phyloP scores from a whole-genome alignment of 352 stramenopile genomes.

The Thraustotheca clavata region DNA sequence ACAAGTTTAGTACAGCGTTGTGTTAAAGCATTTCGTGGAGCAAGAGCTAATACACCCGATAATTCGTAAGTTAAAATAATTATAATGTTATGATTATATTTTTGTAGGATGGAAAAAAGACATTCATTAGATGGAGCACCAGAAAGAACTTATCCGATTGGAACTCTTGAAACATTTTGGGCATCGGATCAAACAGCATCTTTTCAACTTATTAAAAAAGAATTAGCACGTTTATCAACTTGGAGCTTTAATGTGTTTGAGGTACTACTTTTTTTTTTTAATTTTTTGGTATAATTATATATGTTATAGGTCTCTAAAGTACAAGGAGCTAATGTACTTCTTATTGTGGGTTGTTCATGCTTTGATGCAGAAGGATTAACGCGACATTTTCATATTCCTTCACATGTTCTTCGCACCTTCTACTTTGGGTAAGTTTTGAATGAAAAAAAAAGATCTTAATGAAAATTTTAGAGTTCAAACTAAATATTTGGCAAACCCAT shows the following conservation, averaged over 20 bases:
- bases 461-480: conserved; percentile 22
- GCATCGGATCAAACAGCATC: conserved; percentile 25
- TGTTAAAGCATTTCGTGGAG: conserved; percentile 25
- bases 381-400: conserved; percentile 51
- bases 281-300: not conserved
- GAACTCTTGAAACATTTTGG: not conserved
- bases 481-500: conserved; percentile 64
- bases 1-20: conserved; percentile 67
- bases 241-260: conserved; percentile 71
- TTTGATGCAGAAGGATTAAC: conserved; percentile 62
- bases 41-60: not conserved
- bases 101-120: not conserved
- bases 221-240: conserved; percentile 41
- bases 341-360: conserved; percentile 64
- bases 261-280: conserved; percentile 24
- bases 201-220: conserved; percentile 33
- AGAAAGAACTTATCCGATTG: not conserved
- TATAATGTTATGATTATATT: not conserved
- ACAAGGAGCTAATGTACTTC: conserved; percentile 35
- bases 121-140: not conserved
- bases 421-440: conserved; percentile 42
- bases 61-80: not conserved
- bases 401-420: conserved; percentile 42
- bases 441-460: not conserved
- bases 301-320: conserved; percentile 14